phyloP scores from a whole-genome alignment of 2,329 filamentous ascomycete genomes.

The Xylaria digitata region DNA sequence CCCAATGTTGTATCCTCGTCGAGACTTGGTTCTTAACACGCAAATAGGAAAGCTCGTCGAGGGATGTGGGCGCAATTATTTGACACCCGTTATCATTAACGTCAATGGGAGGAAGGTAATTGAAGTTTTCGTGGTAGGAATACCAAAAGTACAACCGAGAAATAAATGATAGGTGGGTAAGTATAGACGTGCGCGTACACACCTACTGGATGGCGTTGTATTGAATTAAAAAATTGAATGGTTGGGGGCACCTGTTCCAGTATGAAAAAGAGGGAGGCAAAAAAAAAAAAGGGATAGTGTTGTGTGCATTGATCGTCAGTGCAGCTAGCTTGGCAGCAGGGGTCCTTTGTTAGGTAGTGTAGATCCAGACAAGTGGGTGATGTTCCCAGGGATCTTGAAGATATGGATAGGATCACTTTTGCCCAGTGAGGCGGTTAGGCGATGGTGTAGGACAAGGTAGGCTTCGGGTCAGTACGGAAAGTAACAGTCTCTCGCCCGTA shows the following conservation, averaged over 20 bases:
- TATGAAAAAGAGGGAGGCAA: not conserved
- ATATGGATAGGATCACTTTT: slow-evolving; percentile 32
- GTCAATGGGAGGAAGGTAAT: slow-evolving; percentile 22
- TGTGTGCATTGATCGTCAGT: slow-evolving; percentile 35
- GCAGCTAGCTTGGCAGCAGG: slow-evolving; percentile 36
- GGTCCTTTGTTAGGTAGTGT: slow-evolving; percentile 18
- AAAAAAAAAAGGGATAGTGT: slow-evolving; percentile 28
- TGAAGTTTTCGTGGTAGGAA: slow-evolving; percentile 11
- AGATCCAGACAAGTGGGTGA: slow-evolving; percentile 34
- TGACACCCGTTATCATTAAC: slow-evolving; percentile 22
- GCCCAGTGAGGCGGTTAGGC: slow-evolving; percentile 8
- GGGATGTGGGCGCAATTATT: slow-evolving; percentile 6
- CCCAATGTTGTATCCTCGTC: slow-evolving; percentile 33
- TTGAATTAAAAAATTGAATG: slow-evolving; percentile 9
- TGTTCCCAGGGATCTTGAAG: slow-evolving; percentile 28
- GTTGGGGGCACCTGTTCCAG: slow-evolving; percentile 5
- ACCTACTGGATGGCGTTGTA: slow-evolving; percentile 1
- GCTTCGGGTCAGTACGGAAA: not conserved
- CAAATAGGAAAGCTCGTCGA: slow-evolving; percentile 19
- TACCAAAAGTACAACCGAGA: not conserved
- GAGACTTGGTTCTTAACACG: slow-evolving; percentile 17
- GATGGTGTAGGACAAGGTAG: slow-evolving; percentile 17
- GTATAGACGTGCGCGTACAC: not conserved
- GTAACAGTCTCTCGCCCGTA: not conserved
- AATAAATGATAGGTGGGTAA: not conserved